Evolutionary conservation across 169 alveolate genomes (phyloP).

Genomic region (Perkinsus marinus): DNA sequence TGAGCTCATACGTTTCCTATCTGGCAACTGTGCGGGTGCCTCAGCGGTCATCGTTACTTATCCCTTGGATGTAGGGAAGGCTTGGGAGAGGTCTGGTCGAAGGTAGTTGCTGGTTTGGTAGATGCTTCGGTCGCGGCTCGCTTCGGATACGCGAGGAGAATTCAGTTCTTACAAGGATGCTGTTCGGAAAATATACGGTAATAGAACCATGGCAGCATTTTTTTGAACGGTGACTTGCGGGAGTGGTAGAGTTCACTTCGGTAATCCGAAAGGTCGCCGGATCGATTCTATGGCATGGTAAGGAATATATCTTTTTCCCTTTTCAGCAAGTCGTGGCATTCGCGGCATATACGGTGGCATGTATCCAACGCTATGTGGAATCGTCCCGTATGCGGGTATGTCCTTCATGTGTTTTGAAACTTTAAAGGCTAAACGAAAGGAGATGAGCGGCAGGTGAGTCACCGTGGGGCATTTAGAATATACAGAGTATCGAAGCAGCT

Average conservation of each 20-base stretch:
- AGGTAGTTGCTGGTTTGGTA: background rate
- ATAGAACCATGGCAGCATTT: background rate
- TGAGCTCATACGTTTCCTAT: background rate
- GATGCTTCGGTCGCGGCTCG: background rate
- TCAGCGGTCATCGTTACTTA: background rate
- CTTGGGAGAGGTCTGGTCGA: background rate
- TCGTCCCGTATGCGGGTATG: background rate
- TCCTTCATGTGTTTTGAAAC: background rate
- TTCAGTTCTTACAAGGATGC: background rate
- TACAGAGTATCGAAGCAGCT: too few relatives aligned
- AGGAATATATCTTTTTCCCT: too few relatives aligned
- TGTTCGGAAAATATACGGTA: background rate
- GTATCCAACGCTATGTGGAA: background rate
- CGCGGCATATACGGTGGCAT: background rate
- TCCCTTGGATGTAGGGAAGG: background rate
- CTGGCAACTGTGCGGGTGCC: background rate
- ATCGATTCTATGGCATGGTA: too few relatives aligned
- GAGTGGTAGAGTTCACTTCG: too few relatives aligned
- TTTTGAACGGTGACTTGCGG: background rate
- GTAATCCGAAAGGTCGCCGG: too few relatives aligned
- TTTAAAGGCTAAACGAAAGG: background rate
- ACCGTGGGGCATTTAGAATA: too few relatives aligned
- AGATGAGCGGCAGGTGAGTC: background rate
- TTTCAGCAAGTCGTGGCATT: background rate
- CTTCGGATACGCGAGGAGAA: background rate